Evolutionary conservation across 257 asterid genomes (phyloP).

Genomic region (Apocynum venetum): DNA sequence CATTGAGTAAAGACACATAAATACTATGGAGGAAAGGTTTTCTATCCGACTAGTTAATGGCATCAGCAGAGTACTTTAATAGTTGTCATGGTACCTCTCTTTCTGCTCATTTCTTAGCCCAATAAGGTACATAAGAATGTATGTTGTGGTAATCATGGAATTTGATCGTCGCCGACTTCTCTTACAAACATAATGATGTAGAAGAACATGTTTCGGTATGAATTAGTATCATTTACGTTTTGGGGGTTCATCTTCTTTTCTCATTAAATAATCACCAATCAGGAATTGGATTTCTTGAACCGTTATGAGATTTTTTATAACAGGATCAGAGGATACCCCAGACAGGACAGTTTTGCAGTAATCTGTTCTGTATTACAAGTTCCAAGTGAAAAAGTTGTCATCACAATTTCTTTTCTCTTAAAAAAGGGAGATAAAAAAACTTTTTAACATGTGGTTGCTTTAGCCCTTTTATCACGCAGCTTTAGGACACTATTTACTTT

Average conservation of each 20-base stretch:
- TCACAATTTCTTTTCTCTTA: too few species aligned
- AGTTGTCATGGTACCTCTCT: neutral
- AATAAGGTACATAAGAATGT: neutral
- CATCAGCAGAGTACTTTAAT: neutral
- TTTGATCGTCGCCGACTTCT: slow-evolving; percentile 1
- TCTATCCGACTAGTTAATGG: too few species aligned
- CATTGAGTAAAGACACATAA: too few species aligned
- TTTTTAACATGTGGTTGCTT: slow-evolving; percentile 43
- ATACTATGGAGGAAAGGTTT: too few species aligned
- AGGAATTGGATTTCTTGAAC: neutral
- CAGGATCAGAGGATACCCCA: neutral
- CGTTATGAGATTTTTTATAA: neutral
- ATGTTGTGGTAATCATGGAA: slow-evolving; percentile 7
- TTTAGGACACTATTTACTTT: slow-evolving; percentile 4
- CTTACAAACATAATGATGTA: slow-evolving; percentile 15
- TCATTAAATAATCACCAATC: neutral
- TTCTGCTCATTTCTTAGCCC: neutral
- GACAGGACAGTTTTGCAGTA: slow-evolving; percentile 20
- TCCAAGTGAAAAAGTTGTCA: slow-evolving; percentile 13
- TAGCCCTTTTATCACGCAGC: slow-evolving; percentile 28
- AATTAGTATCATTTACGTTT: slow-evolving; percentile 1
- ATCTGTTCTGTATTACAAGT: slow-evolving; percentile 5
- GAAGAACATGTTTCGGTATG: neutral
- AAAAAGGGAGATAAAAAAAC: slow-evolving; percentile 2
- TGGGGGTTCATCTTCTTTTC: neutral